Evolutionary conservation across 441 rosid genomes (phyloP), one percentile per base, ranked within the genome.

Genomic region (Euphorbia schlechtendalii): DNA sequence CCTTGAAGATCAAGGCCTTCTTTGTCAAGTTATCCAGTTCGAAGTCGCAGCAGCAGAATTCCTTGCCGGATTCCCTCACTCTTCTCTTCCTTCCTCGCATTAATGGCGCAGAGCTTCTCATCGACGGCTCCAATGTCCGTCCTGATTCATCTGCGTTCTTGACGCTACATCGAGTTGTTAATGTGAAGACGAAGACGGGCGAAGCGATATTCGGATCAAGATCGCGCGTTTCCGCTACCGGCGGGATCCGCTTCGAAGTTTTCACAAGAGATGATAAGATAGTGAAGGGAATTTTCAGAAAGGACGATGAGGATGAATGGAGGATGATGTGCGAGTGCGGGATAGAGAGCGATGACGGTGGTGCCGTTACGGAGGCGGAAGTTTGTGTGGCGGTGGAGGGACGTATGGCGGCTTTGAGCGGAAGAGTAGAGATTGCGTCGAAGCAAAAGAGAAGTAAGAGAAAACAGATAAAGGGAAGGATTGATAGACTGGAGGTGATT

Each of bases 181-280:
- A 77, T 1, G 78, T 65, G 58, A 58, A 41, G 62, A 56, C 74
- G 59, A 66, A 53, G 2, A 60, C 68, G 6, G 84, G 80, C 14
- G 86, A 80, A 27, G 81, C 69, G 8, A 41, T 84, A 1, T 93
- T 78, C 73, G 90, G 86, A 32, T 81, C 86, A 21, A 79, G 91
- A 45, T 89, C 86, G 66, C 74, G 65, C 20, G 88, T 90, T 21
- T 73, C 77, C 61, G 83, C 78, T 0, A 62, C 73, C 61, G 87
- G 78, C 22, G 92, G 84, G 30, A 78, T 85, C 57, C 82, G 85
- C 49, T 88, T 93, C 76, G 96, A 84, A 70, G 87, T 88, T 21
- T 85, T 78, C 64, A 68, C 77, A 55, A 66, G 82, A 8, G 89
- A 81, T 51, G 89, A 84, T 69, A 93, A 78, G 66, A 73, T 85